Evolutionary conservation across 2,329 filamentous ascomycete species (phyloP).

Genomic region (Trichoderma asperellum): DNA sequence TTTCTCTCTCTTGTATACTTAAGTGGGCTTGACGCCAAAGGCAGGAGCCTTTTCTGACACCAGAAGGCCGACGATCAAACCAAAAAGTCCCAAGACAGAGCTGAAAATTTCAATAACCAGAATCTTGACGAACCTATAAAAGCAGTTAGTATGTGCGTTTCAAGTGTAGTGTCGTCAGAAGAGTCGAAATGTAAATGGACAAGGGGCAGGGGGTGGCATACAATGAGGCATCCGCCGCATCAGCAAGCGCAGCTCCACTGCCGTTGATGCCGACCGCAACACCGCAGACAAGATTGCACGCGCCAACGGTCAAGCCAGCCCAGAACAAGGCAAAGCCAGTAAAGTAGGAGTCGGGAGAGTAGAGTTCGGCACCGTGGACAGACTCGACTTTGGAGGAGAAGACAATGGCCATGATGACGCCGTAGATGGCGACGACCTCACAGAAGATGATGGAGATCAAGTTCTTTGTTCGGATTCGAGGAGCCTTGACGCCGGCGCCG

Average conservation of each 20-base stretch:
- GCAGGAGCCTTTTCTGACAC: slow-evolving; percentile 76
- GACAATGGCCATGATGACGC: slow-evolving; percentile 99
- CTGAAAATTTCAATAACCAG: slow-evolving; percentile 99
- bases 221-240: slow-evolving; percentile 90
- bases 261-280: slow-evolving; percentile 98
- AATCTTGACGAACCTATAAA: slow-evolving; percentile 88
- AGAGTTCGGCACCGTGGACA: slow-evolving; percentile 66
- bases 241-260: slow-evolving; percentile 91
- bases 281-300: slow-evolving; percentile 95
- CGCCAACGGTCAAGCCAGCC: slow-evolving; percentile 89
- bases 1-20: not conserved
- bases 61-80: slow-evolving; percentile 90
- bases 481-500: slow-evolving; percentile 93
- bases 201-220: slow-evolving; percentile 51
- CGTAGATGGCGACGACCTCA: slow-evolving; percentile 99
- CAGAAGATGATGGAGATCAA: slow-evolving; percentile 99
- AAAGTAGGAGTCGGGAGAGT: slow-evolving; percentile 82
- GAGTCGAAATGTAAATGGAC: not conserved
- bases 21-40: slow-evolving; percentile 31
- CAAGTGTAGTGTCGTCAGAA: not conserved
- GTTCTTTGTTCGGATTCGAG: slow-evolving; percentile 98
- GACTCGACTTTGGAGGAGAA: slow-evolving; percentile 85
- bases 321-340: slow-evolving; percentile 96
- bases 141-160: slow-evolving; percentile 34
- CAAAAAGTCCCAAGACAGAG: slow-evolving; percentile 94